These are phyloP conservation scores for Termitomyces heimii DNA, from an alignment of 768 basidiomycete genomes.

Conservation along the genomic window DNA sequence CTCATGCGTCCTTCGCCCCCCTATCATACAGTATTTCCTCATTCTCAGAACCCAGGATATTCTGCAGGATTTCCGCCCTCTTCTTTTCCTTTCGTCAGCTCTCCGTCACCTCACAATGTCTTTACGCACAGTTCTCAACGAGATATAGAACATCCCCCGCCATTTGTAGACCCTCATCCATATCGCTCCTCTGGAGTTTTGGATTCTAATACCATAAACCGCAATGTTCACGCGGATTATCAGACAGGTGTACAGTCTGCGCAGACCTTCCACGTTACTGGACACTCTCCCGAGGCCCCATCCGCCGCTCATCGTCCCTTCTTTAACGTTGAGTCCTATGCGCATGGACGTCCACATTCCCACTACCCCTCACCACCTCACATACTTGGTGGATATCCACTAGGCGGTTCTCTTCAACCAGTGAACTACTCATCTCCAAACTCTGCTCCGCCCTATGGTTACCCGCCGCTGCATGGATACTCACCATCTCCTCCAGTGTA, in stretches of 20 bases:
- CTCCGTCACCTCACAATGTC: constrained; percentile 22
- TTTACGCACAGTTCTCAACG: constrained; percentile 38
- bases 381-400: constrained; percentile 18
- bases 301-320: constrained; percentile 21
- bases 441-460: constrained; percentile 28
- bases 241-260: constrained; percentile 8
- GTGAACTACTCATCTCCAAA: constrained; percentile 27
- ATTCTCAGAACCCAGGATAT: constrained; percentile 8
- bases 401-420: constrained; percentile 24
- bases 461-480: constrained; percentile 28
- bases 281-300: constrained; percentile 25
- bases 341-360: constrained; percentile 21
- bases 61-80: constrained; percentile 18
- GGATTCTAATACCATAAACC: constrained; percentile 17
- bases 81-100: constrained; percentile 20
- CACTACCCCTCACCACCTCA: constrained; percentile 19
- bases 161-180: constrained; percentile 28
- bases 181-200: constrained; percentile 24
- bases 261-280: constrained; percentile 33
- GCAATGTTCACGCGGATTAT: constrained; percentile 35
- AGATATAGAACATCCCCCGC: constrained; percentile 23
- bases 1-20: constrained; percentile 11
- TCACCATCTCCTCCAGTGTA: constrained; percentile 25
- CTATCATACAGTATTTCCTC: constrained; percentile 15
- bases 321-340: constrained; percentile 18